A percentile compares a stretch with the other conserved stretches of the same genome.
phyloP scores from a whole-genome alignment of 352 stramenopile genomes.

The Halophytophthora polymorphica region DNA sequence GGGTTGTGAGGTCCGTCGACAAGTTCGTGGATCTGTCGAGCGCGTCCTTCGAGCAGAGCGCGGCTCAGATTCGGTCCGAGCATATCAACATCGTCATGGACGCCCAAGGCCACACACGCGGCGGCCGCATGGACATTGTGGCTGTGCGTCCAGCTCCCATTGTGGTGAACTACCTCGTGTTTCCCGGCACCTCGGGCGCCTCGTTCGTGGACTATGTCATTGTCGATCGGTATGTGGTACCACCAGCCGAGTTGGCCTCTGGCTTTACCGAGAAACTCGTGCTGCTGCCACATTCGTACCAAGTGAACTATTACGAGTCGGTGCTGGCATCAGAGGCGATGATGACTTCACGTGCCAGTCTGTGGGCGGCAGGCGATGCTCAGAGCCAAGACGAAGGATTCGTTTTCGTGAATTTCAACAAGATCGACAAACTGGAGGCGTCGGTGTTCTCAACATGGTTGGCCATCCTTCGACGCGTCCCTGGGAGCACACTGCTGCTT shows the following conservation, averaged over 20 bases:
- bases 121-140: constrained; percentile 48
- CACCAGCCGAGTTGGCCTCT: constrained; percentile 29
- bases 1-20: constrained; percentile 36
- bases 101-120: constrained; percentile 70
- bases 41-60: constrained; percentile 38
- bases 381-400: constrained; percentile 21
- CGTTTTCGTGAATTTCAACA: constrained; percentile 88
- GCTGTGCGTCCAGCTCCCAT: constrained; percentile 50
- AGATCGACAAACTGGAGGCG: constrained; percentile 81
- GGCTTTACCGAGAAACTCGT: constrained; percentile 76
- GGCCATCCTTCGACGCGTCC: constrained; percentile 53
- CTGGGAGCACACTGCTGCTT: constrained; percentile 52
- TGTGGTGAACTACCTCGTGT: constrained; percentile 84
- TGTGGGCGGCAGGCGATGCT: constrained; percentile 16
- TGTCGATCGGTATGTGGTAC: constrained; percentile 50
- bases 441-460: constrained; percentile 72
- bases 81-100: constrained; percentile 74
- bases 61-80: constrained; percentile 26
- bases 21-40: constrained; percentile 50
- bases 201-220: constrained; percentile 81
- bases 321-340: constrained; percentile 9
- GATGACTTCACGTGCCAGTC: constrained; percentile 7
- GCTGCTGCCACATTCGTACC: constrained; percentile 69
- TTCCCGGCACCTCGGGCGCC: constrained; percentile 70
- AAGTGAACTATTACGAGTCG: constrained; percentile 72